These are phyloP conservation scores for Aureobasidium zeae DNA, from an alignment of 2,329 filamentous ascomycete species.

Conservation along the genomic window DNA sequence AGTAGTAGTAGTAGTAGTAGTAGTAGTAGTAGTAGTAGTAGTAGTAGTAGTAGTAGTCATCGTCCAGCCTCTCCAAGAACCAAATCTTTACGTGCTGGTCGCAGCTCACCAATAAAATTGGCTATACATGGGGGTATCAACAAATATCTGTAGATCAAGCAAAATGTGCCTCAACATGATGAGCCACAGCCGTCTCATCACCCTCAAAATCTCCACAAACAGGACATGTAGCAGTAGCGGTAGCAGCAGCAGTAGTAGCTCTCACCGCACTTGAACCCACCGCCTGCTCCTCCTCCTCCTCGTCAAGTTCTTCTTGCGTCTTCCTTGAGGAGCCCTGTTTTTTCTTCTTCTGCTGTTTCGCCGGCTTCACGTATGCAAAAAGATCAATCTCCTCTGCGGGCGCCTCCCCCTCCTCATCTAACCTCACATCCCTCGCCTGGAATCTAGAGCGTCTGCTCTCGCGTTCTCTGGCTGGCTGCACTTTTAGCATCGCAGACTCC, in stretches of 20 bases:
- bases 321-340: conserved; percentile 20
- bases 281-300: conserved; percentile 12
- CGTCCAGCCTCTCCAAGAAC: no score
- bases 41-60: no score
- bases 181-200: conserved; percentile 57
- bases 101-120: no score
- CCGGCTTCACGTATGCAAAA: conserved; percentile 41
- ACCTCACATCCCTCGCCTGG: conserved; percentile 17
- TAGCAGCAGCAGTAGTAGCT: conserved; percentile 16
- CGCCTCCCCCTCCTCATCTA: conserved; percentile 26
- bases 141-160: conserved; percentile 20
- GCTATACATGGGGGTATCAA: no score
- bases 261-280: no score
- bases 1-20: no score
- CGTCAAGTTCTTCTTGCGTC: conserved; percentile 18
- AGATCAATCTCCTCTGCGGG: conserved; percentile 39
- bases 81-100: no score
- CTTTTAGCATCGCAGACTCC: conserved; percentile 1
- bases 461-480: conserved; percentile 1
- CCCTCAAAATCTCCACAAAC: conserved; percentile 59
- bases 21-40: no score
- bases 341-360: conserved; percentile 26
- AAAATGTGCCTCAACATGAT: conserved; percentile 57
- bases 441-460: conserved; percentile 8
- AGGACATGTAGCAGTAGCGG: conserved; percentile 43